phyloP scores from a whole-genome alignment of 2,329 filamentous ascomycete species.

The Fusarium cyanostomum region DNA sequence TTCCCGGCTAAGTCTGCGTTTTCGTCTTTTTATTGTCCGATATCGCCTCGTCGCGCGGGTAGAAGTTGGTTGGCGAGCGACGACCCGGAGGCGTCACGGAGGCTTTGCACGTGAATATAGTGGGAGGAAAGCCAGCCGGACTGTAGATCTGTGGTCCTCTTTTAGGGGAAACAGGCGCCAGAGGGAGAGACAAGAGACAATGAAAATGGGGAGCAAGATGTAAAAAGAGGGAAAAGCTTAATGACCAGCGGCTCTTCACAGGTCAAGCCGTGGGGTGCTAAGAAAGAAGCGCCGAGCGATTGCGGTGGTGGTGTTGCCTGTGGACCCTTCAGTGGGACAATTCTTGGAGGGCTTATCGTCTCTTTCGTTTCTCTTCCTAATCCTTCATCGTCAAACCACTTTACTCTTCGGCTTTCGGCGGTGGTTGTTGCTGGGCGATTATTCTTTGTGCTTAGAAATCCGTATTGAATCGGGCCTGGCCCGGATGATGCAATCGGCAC shows the following conservation, averaged over 20 bases:
- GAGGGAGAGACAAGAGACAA: background rate
- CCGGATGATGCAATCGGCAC: slow-evolving; percentile 39
- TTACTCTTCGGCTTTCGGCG: slow-evolving; percentile 2
- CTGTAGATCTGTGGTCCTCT: slow-evolving; percentile 30
- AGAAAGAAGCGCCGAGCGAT: slow-evolving; percentile 20
- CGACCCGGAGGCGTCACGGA: slow-evolving; percentile 35
- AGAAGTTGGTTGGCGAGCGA: slow-evolving; percentile 26
- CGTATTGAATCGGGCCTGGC: slow-evolving; percentile 35
- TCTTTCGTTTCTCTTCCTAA: background rate
- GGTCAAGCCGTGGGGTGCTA: slow-evolving; percentile 23
- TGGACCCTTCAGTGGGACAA: slow-evolving; percentile 21
- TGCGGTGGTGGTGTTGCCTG: slow-evolving; percentile 8
- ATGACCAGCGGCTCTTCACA: slow-evolving; percentile 19
- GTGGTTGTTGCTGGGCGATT: slow-evolving; percentile 22
- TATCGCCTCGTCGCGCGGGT: slow-evolving; percentile 6
- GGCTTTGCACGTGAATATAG: slow-evolving; percentile 11
- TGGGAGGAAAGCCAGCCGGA: slow-evolving; percentile 13
- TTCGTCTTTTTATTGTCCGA: slow-evolving; percentile 2
- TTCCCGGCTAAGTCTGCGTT: background rate
- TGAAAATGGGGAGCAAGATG: background rate
- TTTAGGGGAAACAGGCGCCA: background rate
- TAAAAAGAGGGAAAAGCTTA: slow-evolving; percentile 25
- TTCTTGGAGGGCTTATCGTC: background rate
- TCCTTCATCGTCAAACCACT: background rate
- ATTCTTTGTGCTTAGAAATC: slow-evolving; percentile 43